These are phyloP conservation scores for Blepharisma stoltei DNA, from an alignment of 73 alveolate species.

Conservation along the genomic window DNA sequence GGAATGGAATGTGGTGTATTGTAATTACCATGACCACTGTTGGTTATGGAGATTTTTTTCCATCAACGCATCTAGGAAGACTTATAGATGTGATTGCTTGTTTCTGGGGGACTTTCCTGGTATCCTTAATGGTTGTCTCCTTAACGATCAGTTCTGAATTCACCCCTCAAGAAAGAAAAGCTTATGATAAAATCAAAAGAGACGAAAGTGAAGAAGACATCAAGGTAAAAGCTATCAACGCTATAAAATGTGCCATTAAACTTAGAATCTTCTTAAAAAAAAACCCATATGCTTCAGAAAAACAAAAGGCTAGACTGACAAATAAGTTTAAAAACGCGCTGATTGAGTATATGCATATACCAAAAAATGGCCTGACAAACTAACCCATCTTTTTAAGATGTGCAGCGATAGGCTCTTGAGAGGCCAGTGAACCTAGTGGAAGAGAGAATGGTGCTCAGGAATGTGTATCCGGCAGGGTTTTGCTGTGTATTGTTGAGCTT, in stretches of 20 bases:
- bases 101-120: constrained; percentile 77
- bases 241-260: constrained; percentile 25
- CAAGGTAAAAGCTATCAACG: not conserved
- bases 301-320: not conserved
- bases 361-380: too few relatives aligned
- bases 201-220: constrained; percentile 26
- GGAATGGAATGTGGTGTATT: constrained; percentile 91
- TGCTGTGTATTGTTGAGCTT: too few relatives aligned
- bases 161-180: constrained; percentile 70
- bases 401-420: too few relatives aligned
- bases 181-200: constrained; percentile 60
- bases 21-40: constrained; percentile 88
- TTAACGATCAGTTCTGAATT: constrained; percentile 68
- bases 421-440: too few relatives aligned
- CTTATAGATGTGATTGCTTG: constrained; percentile 67
- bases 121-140: constrained; percentile 73
- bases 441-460: too few relatives aligned
- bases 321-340: constrained; percentile 28
- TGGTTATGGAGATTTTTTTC: constrained; percentile 90
- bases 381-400: too few relatives aligned
- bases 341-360: too few relatives aligned
- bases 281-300: constrained; percentile 14
- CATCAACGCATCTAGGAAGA: constrained; percentile 84
- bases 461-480: too few relatives aligned
- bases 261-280: constrained; percentile 9